Percentiles rank a stretch among this genome's conserved stretches.
phyloP scores from a whole-genome alignment of 306 rosid genomes.

The Dryas drummondii region DNA sequence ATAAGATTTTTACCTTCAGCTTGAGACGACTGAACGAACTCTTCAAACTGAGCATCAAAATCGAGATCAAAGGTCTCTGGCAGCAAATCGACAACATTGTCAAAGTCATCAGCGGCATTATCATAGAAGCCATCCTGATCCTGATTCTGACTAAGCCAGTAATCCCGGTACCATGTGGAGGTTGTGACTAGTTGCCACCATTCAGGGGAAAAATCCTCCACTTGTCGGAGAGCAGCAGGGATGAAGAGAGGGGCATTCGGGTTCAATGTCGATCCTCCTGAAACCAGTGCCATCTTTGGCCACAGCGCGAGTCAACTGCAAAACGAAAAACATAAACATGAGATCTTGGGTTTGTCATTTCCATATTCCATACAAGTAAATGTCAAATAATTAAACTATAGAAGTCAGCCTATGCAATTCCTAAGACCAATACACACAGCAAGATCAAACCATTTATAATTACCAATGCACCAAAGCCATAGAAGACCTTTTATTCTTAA shows the following conservation, averaged over 20 bases:
- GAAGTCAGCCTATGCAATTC: neutral
- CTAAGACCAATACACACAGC: neutral
- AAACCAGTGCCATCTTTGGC: constrained; percentile 62
- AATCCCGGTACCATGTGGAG: constrained; percentile 75
- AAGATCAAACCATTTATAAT: neutral
- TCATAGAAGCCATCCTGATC: constrained; percentile 49
- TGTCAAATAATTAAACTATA: neutral
- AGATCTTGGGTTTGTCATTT: neutral
- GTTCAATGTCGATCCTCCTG: constrained; percentile 71
- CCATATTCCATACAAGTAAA: neutral
- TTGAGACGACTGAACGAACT: constrained; percentile 52
- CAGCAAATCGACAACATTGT: constrained; percentile 48
- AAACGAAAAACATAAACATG: neutral
- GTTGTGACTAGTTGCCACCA: constrained; percentile 93
- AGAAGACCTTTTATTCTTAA: neutral
- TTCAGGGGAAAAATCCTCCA: constrained; percentile 93
- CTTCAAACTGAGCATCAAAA: constrained; percentile 77
- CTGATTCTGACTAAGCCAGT: constrained; percentile 79
- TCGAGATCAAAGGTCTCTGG: constrained; percentile 79
- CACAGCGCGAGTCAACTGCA: neutral
- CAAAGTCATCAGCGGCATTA: constrained; percentile 34
- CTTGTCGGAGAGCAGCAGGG: constrained; percentile 75
- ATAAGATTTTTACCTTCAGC: constrained; percentile 35
- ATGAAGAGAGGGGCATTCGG: constrained; percentile 82
- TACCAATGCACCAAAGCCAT: neutral